These are phyloP conservation scores for Oldenlandia corymbosa DNA, from an alignment of 257 asterid species.

Conservation along the genomic window DNA sequence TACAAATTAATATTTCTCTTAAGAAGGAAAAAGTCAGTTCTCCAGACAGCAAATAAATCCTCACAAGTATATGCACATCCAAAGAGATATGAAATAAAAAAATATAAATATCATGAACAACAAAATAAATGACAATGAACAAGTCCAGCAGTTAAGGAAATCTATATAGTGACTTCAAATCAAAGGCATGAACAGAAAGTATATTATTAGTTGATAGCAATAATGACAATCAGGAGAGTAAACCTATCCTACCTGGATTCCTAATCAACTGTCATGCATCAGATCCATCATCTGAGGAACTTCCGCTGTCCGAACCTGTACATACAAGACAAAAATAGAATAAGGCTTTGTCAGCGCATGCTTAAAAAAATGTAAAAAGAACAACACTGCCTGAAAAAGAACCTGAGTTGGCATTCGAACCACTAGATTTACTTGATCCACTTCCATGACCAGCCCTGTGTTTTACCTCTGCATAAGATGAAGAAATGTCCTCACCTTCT, in stretches of 20 bases:
- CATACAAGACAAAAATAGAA: conserved; percentile 16
- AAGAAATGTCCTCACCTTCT: conserved; percentile 39
- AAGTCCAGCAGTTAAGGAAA: neutral
- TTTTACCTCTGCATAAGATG: conserved; percentile 41
- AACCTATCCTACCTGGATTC: conserved; percentile 36
- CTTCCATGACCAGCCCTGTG: conserved; percentile 33
- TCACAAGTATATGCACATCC: neutral
- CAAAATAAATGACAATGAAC: neutral
- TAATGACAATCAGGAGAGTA: neutral
- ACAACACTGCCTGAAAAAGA: conserved; percentile 62
- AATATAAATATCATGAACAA: neutral
- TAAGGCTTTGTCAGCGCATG: conserved; percentile 2
- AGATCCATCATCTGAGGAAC: conserved; percentile 63
- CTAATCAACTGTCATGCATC: conserved; percentile 43
- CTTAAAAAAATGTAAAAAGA: conserved; percentile 11
- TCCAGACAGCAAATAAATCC: no score
- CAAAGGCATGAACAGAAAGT: neutral
- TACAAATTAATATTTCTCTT: no score
- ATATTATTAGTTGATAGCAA: neutral
- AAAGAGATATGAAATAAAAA: neutral
- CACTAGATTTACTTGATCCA: conserved; percentile 46
- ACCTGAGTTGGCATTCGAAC: conserved; percentile 58
- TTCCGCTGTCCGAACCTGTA: conserved; percentile 70
- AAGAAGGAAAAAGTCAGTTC: no score
- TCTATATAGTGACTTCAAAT: neutral